Evolutionary conservation across 2,329 filamentous ascomycete species (phyloP).

Genomic region (Chrysosporium keratinophilum): DNA sequence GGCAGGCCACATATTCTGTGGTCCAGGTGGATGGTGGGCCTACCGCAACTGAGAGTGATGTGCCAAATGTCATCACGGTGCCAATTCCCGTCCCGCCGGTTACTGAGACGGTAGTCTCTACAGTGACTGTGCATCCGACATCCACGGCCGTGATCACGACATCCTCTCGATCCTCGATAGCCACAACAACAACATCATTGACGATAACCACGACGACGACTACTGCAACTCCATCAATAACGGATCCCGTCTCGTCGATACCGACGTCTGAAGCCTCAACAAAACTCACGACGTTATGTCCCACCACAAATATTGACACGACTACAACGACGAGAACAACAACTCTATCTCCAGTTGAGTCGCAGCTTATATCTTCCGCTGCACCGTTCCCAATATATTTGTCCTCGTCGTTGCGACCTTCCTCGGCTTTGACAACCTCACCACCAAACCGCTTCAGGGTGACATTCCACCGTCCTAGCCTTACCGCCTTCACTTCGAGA

Average conservation of each 20-base stretch:
- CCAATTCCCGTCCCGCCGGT: conserved; percentile 9
- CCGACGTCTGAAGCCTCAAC: background rate
- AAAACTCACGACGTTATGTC: background rate
- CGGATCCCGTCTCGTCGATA: background rate
- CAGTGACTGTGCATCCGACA: conserved; percentile 8
- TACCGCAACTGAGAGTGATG: conserved; percentile 8
- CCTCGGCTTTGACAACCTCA: background rate
- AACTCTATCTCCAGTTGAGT: background rate
- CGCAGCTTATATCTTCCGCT: background rate
- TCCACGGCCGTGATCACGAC: conserved; percentile 1
- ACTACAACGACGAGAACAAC: background rate
- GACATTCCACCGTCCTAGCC: conserved; percentile 7
- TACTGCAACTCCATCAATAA: background rate
- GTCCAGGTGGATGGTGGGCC: conserved; percentile 17
- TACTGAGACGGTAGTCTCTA: conserved; percentile 14
- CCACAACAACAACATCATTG: conserved; percentile 3
- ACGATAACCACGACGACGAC: background rate
- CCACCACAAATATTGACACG: background rate
- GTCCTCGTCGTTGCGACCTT: background rate
- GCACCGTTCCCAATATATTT: background rate
- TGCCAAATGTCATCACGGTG: conserved; percentile 14
- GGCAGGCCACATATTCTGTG: conserved; percentile 17
- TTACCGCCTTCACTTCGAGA: conserved; percentile 1
- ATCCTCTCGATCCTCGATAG: background rate
- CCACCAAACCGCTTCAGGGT: background rate